Percentiles rank a stretch among this genome's conserved stretches.
Conservation (phyloP, 1,284 basidiomycete species). For the Cutaneotrichosporon dermatis region DNA sequence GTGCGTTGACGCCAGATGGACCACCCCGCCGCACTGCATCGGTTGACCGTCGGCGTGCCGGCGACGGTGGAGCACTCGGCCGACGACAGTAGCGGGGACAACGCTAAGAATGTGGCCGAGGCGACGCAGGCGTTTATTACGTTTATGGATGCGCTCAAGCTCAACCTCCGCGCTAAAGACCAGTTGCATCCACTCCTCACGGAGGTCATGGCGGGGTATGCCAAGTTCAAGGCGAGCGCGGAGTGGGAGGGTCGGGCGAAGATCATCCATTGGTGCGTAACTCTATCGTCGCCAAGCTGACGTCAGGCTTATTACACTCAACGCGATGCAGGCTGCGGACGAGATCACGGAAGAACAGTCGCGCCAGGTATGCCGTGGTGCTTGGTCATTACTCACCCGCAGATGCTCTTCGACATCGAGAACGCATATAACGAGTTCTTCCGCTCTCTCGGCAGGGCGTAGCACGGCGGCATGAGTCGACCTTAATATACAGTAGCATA, state of each 20-base stretch:
- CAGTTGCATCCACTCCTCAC: slow-evolving; percentile 92
- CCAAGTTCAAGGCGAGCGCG: slow-evolving; percentile 83
- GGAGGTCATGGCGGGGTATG: slow-evolving; percentile 87
- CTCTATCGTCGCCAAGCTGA: slow-evolving; percentile 26
- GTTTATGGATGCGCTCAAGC: slow-evolving; percentile 95
- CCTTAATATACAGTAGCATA: slow-evolving; percentile 4
- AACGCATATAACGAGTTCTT: slow-evolving; percentile 96
- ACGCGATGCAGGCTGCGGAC: slow-evolving; percentile 94
- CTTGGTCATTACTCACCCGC: neutral
- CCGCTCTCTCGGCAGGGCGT: slow-evolving; percentile 58
- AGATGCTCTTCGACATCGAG: slow-evolving; percentile 95
- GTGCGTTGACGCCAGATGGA: slow-evolving; percentile 66
- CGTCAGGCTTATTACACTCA: slow-evolving; percentile 88
- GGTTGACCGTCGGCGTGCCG: slow-evolving; percentile 86
- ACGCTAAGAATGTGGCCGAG: slow-evolving; percentile 96
- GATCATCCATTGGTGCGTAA: slow-evolving; percentile 78
- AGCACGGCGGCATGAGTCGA: neutral
- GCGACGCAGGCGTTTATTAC: slow-evolving; percentile 99
- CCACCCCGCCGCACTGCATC: slow-evolving; percentile 82
- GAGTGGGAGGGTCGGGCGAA: slow-evolving; percentile 92
- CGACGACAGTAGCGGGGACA: slow-evolving; percentile 71
- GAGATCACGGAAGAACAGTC: slow-evolving; percentile 95
- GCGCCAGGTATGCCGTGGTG: slow-evolving; percentile 62
- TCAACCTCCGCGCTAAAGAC: slow-evolving; percentile 90
- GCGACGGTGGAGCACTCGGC: slow-evolving; percentile 88